Percentiles rank a stretch among this genome's conserved stretches.
phyloP scores from a whole-genome alignment of 2,329 filamentous ascomycete genomes.

The Zalaria sp. region DNA sequence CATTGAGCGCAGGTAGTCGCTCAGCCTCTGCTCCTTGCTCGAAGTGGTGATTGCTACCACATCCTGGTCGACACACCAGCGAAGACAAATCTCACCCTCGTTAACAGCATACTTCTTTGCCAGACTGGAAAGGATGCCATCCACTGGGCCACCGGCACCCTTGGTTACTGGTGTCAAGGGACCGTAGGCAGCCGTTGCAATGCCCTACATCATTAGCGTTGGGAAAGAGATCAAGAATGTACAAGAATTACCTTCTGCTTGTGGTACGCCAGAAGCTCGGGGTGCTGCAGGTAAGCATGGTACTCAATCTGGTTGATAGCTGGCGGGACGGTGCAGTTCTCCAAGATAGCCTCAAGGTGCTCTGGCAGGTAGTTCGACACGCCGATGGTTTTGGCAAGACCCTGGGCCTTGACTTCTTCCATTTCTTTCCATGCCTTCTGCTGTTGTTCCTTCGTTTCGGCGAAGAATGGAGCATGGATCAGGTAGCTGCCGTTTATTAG shows the following conservation, averaged over 20 bases:
- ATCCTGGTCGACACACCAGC: slow-evolving; percentile 49
- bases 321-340: slow-evolving; percentile 40
- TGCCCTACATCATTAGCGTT: slow-evolving; percentile 19
- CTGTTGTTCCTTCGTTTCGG: slow-evolving; percentile 24
- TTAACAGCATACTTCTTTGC: slow-evolving; percentile 48
- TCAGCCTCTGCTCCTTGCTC: slow-evolving; percentile 44
- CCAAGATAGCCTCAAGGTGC: slow-evolving; percentile 40
- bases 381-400: slow-evolving; percentile 46
- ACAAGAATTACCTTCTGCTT: slow-evolving; percentile 18
- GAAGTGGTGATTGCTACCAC: slow-evolving; percentile 46
- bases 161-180: slow-evolving; percentile 38
- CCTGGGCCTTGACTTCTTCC: slow-evolving; percentile 42
- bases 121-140: slow-evolving; percentile 34
- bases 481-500: slow-evolving; percentile 33
- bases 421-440: slow-evolving; percentile 46
- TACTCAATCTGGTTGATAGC: slow-evolving; percentile 57
- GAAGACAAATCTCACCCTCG: slow-evolving; percentile 40
- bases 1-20: slow-evolving; percentile 40
- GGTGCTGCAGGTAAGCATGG: slow-evolving; percentile 53
- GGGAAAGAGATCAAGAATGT: background rate
- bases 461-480: slow-evolving; percentile 47
- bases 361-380: slow-evolving; percentile 45
- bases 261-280: slow-evolving; percentile 40
- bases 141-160: slow-evolving; percentile 40
- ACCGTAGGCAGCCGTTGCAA: slow-evolving; percentile 33